phyloP scores from a whole-genome alignment of 2,329 filamentous ascomycete genomes.

The Neonectria hederae region DNA sequence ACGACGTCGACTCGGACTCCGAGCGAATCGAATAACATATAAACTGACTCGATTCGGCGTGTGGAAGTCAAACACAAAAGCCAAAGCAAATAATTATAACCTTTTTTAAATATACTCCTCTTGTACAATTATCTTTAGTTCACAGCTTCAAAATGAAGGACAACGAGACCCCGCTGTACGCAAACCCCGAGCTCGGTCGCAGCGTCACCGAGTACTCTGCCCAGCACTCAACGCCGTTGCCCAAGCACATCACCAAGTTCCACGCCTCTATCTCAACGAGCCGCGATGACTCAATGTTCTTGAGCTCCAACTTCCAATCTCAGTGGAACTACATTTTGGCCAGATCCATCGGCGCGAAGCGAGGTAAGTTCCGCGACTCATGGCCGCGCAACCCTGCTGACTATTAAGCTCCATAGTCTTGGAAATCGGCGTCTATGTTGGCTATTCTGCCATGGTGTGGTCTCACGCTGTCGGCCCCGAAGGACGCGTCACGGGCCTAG shows the following conservation, averaged over 20 bases:
- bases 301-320: constrained; percentile 55
- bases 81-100: not conserved
- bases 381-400: not conserved
- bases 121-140: not conserved
- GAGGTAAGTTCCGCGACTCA: constrained; percentile 41
- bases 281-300: constrained; percentile 46
- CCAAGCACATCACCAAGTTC: constrained; percentile 53
- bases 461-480: constrained; percentile 55
- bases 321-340: constrained; percentile 55
- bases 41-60: not conserved
- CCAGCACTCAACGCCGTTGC: constrained; percentile 53
- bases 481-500: constrained; percentile 56
- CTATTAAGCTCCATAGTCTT: constrained; percentile 49
- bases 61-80: not conserved
- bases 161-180: constrained; percentile 52
- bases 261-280: constrained; percentile 46
- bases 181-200: constrained; percentile 51
- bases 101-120: not conserved
- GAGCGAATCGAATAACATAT: constrained; percentile 9
- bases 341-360: constrained; percentile 52
- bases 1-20: constrained; percentile 29
- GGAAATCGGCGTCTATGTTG: constrained; percentile 60
- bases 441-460: constrained; percentile 61
- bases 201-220: constrained; percentile 56
- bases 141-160: constrained; percentile 48